Base-by-base conservation (phyloP, 148 eudicot species). In the Limonium bicolor region DNA sequence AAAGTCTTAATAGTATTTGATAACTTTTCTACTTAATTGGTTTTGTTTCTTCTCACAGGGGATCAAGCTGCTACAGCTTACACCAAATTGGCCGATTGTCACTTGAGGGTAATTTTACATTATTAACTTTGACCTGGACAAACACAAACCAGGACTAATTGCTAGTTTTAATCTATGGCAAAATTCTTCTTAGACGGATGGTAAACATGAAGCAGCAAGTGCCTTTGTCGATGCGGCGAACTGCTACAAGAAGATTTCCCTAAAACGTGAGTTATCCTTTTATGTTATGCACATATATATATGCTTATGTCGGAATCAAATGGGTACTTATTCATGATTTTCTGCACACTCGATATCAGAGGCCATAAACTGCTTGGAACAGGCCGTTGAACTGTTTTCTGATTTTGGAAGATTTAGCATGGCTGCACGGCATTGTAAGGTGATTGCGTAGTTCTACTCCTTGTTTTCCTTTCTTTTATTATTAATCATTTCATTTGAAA, bases 391-490 rank as follows among this genome's bases (percentile, higher is more conserved):
- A 56, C 20, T 77, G 20, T 83, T 88, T 46, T 59, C 72, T 65
- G 94, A 88, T 37, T 70, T 80, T 49, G 96, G 96, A 71, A 67
- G 92, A 70, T 78, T 88, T 31, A 80, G 55, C 45, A 79, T 83
- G 96, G 68, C 80, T 30, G 94, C 92, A 51, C 76, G 96, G 67
- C 74, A 83, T 41, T 88, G 74, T 62, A 83, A 88, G 96, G 96
- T 88, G 70, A 6, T 1, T 43, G 1, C 15, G 18, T 6, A 15
- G 18, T 36, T 5, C n/a, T 36, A 15, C 4, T 15, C 18, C 19
- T 23, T 14, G 8, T 43, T 13, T 25, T 21, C 45, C 25, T 19
- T 8, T 1, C 10, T 29, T 21, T 41, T 20, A 21, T 21, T 29
- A 21, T 41, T 12, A 4, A 26, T 4, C 27, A 11, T 3, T 27